Evolutionary conservation across 768 basidiomycete genomes (phyloP).

Genomic region (Pholiota molesta): DNA sequence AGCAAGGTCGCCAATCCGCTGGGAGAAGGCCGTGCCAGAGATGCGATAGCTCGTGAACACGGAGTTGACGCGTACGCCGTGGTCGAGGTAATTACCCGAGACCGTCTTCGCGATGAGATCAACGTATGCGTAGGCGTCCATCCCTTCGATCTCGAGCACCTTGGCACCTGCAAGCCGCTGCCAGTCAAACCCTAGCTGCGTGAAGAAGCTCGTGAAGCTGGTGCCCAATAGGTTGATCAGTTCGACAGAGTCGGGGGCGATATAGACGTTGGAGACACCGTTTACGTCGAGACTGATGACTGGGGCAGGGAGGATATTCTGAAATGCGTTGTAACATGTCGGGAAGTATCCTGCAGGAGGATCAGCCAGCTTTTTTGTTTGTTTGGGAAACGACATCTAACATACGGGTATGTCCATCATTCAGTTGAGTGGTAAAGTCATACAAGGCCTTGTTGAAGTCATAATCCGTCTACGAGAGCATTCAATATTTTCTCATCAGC

Average conservation of each 20-base stretch:
- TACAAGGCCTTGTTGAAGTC: slow-evolving; percentile 64
- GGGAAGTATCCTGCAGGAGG: slow-evolving; percentile 56
- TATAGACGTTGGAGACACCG: slow-evolving; percentile 49
- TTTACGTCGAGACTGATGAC: slow-evolving; percentile 52
- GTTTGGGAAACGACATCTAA: background rate
- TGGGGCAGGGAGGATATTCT: slow-evolving; percentile 61
- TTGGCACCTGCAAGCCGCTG: slow-evolving; percentile 61
- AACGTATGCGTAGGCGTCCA: slow-evolving; percentile 55
- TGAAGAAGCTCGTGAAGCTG: slow-evolving; percentile 48
- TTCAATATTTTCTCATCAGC: background rate
- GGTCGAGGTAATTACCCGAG: slow-evolving; percentile 67
- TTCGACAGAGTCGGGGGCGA: slow-evolving; percentile 58
- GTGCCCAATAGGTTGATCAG: slow-evolving; percentile 50
- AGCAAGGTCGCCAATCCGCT: slow-evolving; percentile 59
- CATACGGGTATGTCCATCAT: slow-evolving; percentile 69
- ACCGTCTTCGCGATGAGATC: slow-evolving; percentile 58
- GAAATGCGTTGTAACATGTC: slow-evolving; percentile 53
- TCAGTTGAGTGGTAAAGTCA: slow-evolving; percentile 55
- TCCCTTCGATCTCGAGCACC: slow-evolving; percentile 56
- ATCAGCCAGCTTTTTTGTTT: background rate
- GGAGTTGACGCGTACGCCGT: slow-evolving; percentile 64
- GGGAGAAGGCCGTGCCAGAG: slow-evolving; percentile 49
- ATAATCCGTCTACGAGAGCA: slow-evolving; percentile 54
- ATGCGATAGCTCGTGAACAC: slow-evolving; percentile 63
- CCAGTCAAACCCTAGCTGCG: slow-evolving; percentile 57